phyloP scores from a whole-genome alignment of 2,329 filamentous ascomycete species.

The Cryphonectria naterciae region DNA sequence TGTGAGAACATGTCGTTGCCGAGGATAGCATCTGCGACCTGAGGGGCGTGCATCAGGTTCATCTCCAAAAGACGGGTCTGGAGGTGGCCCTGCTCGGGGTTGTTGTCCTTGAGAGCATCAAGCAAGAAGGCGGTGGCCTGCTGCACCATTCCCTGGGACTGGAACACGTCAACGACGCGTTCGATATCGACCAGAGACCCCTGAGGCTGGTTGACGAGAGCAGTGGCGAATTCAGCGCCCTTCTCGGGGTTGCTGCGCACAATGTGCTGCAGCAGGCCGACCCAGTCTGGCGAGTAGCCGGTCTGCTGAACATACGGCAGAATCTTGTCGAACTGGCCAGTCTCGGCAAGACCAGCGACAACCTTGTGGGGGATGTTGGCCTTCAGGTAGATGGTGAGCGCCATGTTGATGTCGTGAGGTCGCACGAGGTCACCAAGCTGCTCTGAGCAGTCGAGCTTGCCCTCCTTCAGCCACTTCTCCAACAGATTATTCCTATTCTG shows the following conservation, averaged over 20 bases:
- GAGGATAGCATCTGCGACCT: slow-evolving; percentile 96
- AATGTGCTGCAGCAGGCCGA: slow-evolving; percentile 88
- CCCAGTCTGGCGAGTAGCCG: slow-evolving; percentile 95
- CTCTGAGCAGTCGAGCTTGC: slow-evolving; percentile 95
- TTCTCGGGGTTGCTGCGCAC: slow-evolving; percentile 91
- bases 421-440: slow-evolving; percentile 94
- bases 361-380: slow-evolving; percentile 93
- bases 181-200: slow-evolving; percentile 90
- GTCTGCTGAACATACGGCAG: slow-evolving; percentile 84
- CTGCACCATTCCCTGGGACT: slow-evolving; percentile 96
- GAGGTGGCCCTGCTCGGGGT: slow-evolving; percentile 87
- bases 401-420: slow-evolving; percentile 84
- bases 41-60: slow-evolving; percentile 95
- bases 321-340: slow-evolving; percentile 96
- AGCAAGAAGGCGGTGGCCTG: slow-evolving; percentile 97
- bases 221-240: slow-evolving; percentile 91
- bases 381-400: slow-evolving; percentile 86
- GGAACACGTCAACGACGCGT: slow-evolving; percentile 95
- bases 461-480: slow-evolving; percentile 97
- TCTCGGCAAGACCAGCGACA: slow-evolving; percentile 91
- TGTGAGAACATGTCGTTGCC: slow-evolving; percentile 98
- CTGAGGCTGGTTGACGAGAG: slow-evolving; percentile 85
- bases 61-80: slow-evolving; percentile 97
- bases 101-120: slow-evolving; percentile 93
- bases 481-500: slow-evolving; percentile 95